Conservation (phyloP, 1,284 basidiomycete genomes). For the Cutaneotrichosporon sp. region DNA sequence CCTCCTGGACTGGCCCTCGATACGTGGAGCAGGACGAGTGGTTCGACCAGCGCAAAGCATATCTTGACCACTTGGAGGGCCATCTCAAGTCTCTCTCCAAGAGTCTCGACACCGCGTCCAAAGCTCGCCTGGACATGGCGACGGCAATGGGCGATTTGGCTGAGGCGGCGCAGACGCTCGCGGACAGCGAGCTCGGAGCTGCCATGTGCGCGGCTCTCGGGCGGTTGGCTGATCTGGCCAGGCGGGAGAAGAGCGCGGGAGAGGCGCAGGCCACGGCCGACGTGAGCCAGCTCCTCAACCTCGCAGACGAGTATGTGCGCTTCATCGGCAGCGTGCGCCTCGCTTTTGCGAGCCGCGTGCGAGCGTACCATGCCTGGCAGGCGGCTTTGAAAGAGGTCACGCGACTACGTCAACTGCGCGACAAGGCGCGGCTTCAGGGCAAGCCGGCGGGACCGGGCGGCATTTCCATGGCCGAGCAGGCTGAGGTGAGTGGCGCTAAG, state of each 20-base stretch:
- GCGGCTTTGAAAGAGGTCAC: conserved; percentile 68
- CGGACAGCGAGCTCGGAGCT: conserved; percentile 68
- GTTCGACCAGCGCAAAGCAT: conserved; percentile 83
- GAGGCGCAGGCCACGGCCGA: conserved; percentile 71
- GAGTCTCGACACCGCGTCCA: conserved; percentile 73
- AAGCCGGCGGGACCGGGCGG: conserved; percentile 49
- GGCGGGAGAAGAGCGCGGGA: conserved; percentile 64
- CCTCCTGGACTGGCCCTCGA: conserved; percentile 71
- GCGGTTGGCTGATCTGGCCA: conserved; percentile 67
- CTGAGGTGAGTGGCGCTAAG: conserved; percentile 59
- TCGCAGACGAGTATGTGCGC: conserved; percentile 85
- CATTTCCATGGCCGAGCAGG: conserved; percentile 61
- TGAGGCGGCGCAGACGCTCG: conserved; percentile 60
- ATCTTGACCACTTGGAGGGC: conserved; percentile 82
- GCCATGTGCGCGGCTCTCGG: conserved; percentile 64
- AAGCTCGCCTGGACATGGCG: conserved; percentile 71
- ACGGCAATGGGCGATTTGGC: conserved; percentile 66
- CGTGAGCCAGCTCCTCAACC: conserved; percentile 65
- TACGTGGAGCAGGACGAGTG: conserved; percentile 96
- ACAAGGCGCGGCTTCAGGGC: conserved; percentile 71
- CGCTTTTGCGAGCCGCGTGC: conserved; percentile 65
- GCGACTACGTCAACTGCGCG: conserved; percentile 68
- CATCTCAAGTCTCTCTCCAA: conserved; percentile 82
- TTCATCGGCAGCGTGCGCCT: conserved; percentile 85
- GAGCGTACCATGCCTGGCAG: conserved; percentile 76